phyloP scores from a whole-genome alignment of 768 basidiomycete genomes.

The Auricularia heimuer region DNA sequence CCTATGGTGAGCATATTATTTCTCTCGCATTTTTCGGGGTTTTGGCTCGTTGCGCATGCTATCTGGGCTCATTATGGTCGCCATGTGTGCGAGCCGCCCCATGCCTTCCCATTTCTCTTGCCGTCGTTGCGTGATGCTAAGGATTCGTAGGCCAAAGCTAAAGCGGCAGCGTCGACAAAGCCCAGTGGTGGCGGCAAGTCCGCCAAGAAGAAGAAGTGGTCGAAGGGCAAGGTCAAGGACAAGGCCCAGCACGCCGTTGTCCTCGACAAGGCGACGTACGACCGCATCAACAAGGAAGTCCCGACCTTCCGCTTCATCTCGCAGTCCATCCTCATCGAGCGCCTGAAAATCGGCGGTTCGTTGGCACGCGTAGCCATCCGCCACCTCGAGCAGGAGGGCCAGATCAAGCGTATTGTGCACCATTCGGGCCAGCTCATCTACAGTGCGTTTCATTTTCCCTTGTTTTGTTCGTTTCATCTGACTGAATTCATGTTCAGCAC shows the following conservation, averaged over 20 bases:
- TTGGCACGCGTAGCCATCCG: slow-evolving; percentile 85
- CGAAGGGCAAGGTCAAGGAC: slow-evolving; percentile 99
- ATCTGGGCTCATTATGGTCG: too few relatives aligned
- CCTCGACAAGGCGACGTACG: slow-evolving; percentile 86
- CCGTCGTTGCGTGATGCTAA: not conserved
- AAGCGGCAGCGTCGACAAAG: slow-evolving; percentile 59
- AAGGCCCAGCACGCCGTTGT: slow-evolving; percentile 96
- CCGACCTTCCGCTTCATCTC: slow-evolving; percentile 99
- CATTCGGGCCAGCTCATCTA: slow-evolving; percentile 91
- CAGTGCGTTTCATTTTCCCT: slow-evolving; percentile 49
- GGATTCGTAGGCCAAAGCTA: slow-evolving; percentile 46
- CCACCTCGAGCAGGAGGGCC: slow-evolving; percentile 87
- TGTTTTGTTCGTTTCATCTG: not conserved
- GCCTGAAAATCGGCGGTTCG: slow-evolving; percentile 93
- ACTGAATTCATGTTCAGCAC: not conserved
- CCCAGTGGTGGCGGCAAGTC: slow-evolving; percentile 65
- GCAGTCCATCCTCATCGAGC: slow-evolving; percentile 96
- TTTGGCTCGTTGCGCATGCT: too few relatives aligned
- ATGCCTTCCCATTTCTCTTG: not conserved
- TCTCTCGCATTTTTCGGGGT: too few relatives aligned
- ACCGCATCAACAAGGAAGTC: slow-evolving; percentile 95
- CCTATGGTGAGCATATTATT: too few relatives aligned
- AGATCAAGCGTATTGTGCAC: slow-evolving; percentile 95
- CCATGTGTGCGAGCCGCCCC: not conserved
- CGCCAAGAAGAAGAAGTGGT: slow-evolving; percentile 99